These are phyloP conservation scores for Coriaria nepalensis DNA, from an alignment of 306 rosid species.

Conservation along the genomic window DNA sequence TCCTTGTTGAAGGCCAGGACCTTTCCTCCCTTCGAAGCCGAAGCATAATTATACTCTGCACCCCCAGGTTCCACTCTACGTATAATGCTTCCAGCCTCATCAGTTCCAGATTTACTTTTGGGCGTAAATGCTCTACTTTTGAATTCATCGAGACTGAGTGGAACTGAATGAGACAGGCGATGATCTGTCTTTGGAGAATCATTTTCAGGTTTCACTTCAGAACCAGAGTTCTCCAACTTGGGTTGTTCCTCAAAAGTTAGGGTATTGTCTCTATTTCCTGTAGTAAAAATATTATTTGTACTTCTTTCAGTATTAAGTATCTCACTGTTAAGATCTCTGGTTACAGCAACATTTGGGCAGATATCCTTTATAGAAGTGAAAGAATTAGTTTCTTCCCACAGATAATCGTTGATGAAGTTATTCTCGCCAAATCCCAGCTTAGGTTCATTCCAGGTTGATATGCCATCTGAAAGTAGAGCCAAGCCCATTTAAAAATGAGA, in stretches of 20 bases:
- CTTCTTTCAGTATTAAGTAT: slow-evolving; percentile 20
- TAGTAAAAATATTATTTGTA: slow-evolving; percentile 8
- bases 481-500: slow-evolving; percentile 36
- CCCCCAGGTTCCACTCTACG: slow-evolving; percentile 93
- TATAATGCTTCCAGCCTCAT: slow-evolving; percentile 39
- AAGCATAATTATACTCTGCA: slow-evolving; percentile 78
- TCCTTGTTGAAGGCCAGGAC: slow-evolving; percentile 89
- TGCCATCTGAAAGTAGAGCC: slow-evolving; percentile 22
- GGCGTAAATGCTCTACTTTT: slow-evolving; percentile 68
- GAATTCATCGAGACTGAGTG: slow-evolving; percentile 87
- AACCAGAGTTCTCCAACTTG: slow-evolving; percentile 22
- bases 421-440: slow-evolving; percentile 23
- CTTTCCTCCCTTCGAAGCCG: slow-evolving; percentile 97
- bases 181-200: slow-evolving; percentile 32
- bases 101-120: slow-evolving; percentile 40
- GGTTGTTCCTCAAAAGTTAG: slow-evolving; percentile 22
- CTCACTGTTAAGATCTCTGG: slow-evolving; percentile 20
- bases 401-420: slow-evolving; percentile 11
- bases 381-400: slow-evolving; percentile 13
- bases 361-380: slow-evolving; percentile 18
- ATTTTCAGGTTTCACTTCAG: slow-evolving; percentile 32
- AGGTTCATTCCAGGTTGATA: slow-evolving; percentile 43
- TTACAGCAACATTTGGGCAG: slow-evolving; percentile 16
- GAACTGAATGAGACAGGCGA: slow-evolving; percentile 37
- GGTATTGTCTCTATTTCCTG: slow-evolving; percentile 13